Conservation (phyloP, 495 filamentous ascomycete genomes). For the Penicillium parvum region DNA sequence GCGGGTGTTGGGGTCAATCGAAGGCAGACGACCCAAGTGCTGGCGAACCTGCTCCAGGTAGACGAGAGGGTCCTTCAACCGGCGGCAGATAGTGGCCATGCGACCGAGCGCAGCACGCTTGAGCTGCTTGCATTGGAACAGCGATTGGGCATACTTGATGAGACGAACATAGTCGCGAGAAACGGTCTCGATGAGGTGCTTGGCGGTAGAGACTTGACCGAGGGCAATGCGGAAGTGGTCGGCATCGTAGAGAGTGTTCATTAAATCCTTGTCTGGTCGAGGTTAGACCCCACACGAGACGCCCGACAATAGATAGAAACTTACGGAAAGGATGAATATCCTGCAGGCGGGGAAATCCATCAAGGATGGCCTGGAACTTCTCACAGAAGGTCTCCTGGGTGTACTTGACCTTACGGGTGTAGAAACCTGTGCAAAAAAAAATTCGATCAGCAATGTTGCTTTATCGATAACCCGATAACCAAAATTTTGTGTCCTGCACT, state of each 20-base stretch:
- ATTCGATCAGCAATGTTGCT: constrained; percentile 26
- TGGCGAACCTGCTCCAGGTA: constrained; percentile 98
- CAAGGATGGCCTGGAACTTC: constrained; percentile 82
- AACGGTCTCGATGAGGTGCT: constrained; percentile 93
- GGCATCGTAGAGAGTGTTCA: constrained; percentile 88
- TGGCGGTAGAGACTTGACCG: constrained; percentile 91
- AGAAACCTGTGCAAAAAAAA: constrained; percentile 60
- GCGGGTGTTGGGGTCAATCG: constrained; percentile 93
- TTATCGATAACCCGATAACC: constrained; percentile 25
- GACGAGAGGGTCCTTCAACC: constrained; percentile 85
- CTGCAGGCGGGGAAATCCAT: constrained; percentile 88
- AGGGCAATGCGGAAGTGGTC: constrained; percentile 97
- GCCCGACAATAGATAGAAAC: constrained; percentile 33
- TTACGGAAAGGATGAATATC: constrained; percentile 97
- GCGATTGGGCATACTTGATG: constrained; percentile 90
- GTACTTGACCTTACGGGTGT: constrained; percentile 97
- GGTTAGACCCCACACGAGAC: constrained; percentile 18
- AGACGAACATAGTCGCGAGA: constrained; percentile 90
- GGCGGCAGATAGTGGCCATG: constrained; percentile 94
- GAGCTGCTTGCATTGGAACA: constrained; percentile 94
- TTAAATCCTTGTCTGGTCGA: constrained; percentile 63
- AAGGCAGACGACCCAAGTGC: constrained; percentile 94
- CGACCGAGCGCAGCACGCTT: constrained; percentile 85
- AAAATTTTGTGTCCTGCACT: constrained; percentile 15
- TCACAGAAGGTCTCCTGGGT: constrained; percentile 97